Evolutionary conservation across 352 stramenopile species (phyloP).

Genomic region (Phytophthora podocarpi): DNA sequence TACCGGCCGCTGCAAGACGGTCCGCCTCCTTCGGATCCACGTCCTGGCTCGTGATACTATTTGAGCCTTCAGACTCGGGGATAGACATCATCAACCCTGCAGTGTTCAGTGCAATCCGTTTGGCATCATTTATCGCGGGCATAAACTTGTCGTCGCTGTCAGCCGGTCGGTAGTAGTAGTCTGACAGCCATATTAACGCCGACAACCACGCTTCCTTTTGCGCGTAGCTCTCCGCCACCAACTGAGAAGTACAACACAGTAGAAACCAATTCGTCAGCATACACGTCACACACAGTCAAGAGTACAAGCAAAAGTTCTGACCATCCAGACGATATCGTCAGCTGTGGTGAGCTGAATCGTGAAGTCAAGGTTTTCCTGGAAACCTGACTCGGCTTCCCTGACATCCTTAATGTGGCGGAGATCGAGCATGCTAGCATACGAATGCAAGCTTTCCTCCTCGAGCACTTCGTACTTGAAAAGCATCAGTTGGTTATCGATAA

Average conservation of each 20-base stretch:
- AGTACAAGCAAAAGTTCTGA: slow-evolving; percentile 32
- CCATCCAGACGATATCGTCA: slow-evolving; percentile 81
- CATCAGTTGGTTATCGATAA: slow-evolving; percentile 76
- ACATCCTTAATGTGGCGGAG: slow-evolving; percentile 82
- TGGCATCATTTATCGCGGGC: slow-evolving; percentile 31
- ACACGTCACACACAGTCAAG: slow-evolving; percentile 15
- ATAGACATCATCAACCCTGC: slow-evolving; percentile 57
- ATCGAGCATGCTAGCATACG: slow-evolving; percentile 71
- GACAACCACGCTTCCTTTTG: slow-evolving; percentile 90
- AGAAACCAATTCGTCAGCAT: slow-evolving; percentile 12
- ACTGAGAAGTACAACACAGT: slow-evolving; percentile 33
- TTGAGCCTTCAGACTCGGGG: slow-evolving; percentile 46
- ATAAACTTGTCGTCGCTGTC: slow-evolving; percentile 31
- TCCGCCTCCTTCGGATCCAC: slow-evolving; percentile 31
- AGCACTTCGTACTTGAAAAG: slow-evolving; percentile 90
- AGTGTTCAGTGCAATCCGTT: slow-evolving; percentile 50
- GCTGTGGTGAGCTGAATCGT: slow-evolving; percentile 84
- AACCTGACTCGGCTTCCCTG: slow-evolving; percentile 78
- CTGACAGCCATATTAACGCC: slow-evolving; percentile 84
- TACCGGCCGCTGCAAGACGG: slow-evolving; percentile 30
- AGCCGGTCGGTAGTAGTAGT: slow-evolving; percentile 75
- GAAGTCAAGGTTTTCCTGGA: slow-evolving; percentile 84
- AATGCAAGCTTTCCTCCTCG: slow-evolving; percentile 68
- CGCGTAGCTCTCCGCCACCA: slow-evolving; percentile 78
- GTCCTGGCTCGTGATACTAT: slow-evolving; percentile 33